A percentile compares a stretch with the other conserved stretches of the same genome.
Conservation (phyloP, 2,329 filamentous ascomycete species). For the Neonectria neomacrospora region DNA sequence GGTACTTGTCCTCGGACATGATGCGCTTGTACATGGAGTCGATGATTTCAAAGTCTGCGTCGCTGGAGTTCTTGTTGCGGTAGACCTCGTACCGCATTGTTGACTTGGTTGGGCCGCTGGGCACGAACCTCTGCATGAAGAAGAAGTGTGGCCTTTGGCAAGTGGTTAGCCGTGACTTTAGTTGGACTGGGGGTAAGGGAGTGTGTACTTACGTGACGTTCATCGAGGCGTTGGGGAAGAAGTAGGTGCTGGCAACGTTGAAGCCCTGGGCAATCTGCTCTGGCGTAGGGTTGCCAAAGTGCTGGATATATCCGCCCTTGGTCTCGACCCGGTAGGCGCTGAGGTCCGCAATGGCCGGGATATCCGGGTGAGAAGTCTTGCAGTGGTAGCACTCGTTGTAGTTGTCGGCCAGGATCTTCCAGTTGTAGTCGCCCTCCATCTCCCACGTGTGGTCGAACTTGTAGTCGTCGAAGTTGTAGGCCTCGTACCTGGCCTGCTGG, state of each 20-base stretch:
- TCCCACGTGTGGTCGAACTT: constrained; percentile 67
- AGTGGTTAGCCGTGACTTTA: constrained; percentile 1
- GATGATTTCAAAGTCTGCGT: constrained; percentile 67
- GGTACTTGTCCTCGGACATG: constrained; percentile 72
- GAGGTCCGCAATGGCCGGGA: constrained; percentile 66
- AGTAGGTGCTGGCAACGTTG: constrained; percentile 59
- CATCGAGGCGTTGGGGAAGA: constrained; percentile 62
- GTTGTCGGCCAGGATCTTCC: constrained; percentile 71
- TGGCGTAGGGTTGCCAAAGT: constrained; percentile 58
- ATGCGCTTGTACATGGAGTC: constrained; percentile 71
- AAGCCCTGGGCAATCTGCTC: constrained; percentile 62
- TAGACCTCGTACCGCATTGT: constrained; percentile 72
- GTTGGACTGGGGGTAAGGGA: neutral
- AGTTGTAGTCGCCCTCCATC: constrained; percentile 67
- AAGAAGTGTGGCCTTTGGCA: constrained; percentile 67
- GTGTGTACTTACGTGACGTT: constrained; percentile 58
- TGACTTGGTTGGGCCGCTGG: constrained; percentile 60
- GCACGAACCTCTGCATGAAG: constrained; percentile 72
- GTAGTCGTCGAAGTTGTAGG: constrained; percentile 64
- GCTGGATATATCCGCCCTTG: constrained; percentile 60
- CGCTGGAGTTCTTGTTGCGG: constrained; percentile 68
- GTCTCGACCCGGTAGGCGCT: constrained; percentile 64
- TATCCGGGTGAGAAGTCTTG: constrained; percentile 67
- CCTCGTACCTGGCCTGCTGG: constrained; percentile 55
- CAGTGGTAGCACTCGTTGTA: constrained; percentile 76